Evolutionary conservation across 495 filamentous ascomycete species (phyloP).

Genomic region (Aspergillus sclerotioniger): DNA sequence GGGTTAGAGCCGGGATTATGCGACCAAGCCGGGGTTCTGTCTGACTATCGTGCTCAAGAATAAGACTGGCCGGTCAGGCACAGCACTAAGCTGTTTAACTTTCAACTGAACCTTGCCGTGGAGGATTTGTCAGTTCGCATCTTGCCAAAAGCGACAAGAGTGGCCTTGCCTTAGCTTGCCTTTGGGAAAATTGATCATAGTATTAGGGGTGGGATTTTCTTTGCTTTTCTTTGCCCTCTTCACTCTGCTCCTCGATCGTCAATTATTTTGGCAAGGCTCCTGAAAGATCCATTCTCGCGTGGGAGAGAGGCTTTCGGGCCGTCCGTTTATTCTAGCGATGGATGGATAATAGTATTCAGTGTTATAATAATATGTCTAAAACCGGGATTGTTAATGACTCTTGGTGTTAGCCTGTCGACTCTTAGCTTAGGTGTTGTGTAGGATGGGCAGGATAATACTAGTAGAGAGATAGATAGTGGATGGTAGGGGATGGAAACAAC

Average conservation of each 20-base stretch:
- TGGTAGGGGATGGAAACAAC: too few species aligned
- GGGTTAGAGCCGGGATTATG: neutral
- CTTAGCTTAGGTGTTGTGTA: neutral
- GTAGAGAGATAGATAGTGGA: too few species aligned
- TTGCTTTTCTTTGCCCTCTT: conserved; percentile 3
- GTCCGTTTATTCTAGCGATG: neutral
- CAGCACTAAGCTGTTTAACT: neutral
- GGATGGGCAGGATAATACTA: too few species aligned
- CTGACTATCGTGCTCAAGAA: neutral
- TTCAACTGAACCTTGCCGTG: neutral
- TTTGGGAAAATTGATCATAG: too few species aligned
- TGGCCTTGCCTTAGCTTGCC: neutral
- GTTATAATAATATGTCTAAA: neutral
- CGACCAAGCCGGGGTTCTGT: neutral
- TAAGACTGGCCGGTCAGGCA: neutral
- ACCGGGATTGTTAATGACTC: neutral
- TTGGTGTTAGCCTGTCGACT: neutral
- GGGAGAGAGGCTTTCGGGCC: conserved; percentile 17
- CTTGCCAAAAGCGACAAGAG: neutral
- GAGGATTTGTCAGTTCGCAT: neutral
- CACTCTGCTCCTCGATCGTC: neutral
- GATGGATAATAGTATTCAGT: neutral
- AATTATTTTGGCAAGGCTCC: conserved; percentile 7
- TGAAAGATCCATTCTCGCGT: conserved; percentile 21
- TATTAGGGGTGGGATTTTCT: neutral